Conservation (phyloP, 768 basidiomycete species). For the Dacryopinax primogenitus region DNA sequence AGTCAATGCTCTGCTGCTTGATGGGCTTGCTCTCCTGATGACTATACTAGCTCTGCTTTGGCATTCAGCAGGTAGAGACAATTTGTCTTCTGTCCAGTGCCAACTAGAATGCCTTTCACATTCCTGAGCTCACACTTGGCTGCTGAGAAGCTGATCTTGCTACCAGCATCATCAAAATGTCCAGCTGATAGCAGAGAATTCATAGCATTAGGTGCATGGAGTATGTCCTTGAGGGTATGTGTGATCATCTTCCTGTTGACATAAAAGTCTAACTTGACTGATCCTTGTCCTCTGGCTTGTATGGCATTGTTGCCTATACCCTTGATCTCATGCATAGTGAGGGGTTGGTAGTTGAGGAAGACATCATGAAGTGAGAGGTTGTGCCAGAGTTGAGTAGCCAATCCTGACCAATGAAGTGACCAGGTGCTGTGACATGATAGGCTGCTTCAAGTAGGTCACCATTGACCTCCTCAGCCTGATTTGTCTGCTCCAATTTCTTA, state of each 20-base stretch:
- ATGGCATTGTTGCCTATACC: slow-evolving; percentile 1
- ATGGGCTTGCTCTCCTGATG: neutral
- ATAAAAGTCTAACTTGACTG: neutral
- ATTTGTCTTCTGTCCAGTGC: neutral
- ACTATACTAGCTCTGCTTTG: neutral
- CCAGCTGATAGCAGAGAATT: neutral
- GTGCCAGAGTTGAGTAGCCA: slow-evolving; percentile 1
- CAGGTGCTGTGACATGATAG: neutral
- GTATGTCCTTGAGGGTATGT: slow-evolving; percentile 35
- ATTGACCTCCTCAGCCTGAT: neutral
- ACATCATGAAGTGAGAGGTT: neutral
- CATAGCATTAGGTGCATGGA: neutral
- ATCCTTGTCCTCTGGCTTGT: neutral
- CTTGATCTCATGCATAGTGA: slow-evolving; percentile 1
- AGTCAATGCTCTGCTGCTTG: neutral
- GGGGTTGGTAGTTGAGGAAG: neutral
- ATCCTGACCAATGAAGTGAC: neutral
- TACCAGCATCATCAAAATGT: neutral
- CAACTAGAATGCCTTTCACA: neutral
- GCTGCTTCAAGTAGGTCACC: neutral
- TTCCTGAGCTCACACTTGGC: neutral
- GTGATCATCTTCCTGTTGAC: slow-evolving; percentile 32
- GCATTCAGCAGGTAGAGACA: neutral
- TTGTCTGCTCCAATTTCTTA: neutral
- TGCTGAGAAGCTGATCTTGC: neutral